These are phyloP conservation scores for Pythium apleroticum DNA, from an alignment of 352 stramenopile species.

Conservation along the genomic window DNA sequence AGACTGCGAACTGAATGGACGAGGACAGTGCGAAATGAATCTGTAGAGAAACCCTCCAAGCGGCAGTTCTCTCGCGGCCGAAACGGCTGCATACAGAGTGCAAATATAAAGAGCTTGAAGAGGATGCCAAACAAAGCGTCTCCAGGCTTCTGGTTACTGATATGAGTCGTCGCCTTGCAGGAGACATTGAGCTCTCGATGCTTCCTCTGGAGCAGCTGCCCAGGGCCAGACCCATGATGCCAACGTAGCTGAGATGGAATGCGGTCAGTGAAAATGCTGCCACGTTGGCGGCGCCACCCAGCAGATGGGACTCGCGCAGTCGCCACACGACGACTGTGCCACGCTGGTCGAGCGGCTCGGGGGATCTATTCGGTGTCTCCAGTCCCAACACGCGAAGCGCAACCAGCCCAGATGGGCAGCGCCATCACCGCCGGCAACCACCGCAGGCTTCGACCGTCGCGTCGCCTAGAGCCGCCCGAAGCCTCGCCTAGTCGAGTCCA, in stretches of 20 bases:
- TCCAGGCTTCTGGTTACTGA: too few species aligned
- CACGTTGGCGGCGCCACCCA: background rate
- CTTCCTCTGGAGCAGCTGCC: background rate
- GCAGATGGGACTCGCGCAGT: background rate
- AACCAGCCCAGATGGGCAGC: conserved; percentile 3
- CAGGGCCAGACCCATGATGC: background rate
- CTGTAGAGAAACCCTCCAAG: background rate
- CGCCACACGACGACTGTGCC: background rate
- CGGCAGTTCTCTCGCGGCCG: background rate
- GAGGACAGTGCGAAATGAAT: too few species aligned
- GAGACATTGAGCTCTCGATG: background rate
- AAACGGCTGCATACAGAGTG: background rate
- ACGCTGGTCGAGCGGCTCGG: background rate
- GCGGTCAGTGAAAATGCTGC: background rate
- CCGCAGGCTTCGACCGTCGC: background rate
- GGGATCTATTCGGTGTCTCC: too few species aligned
- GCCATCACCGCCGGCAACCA: background rate
- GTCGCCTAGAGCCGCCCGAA: too few species aligned
- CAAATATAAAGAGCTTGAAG: background rate
- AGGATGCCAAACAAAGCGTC: background rate
- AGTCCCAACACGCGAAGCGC: background rate
- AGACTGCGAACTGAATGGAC: background rate
- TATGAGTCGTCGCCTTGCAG: background rate
- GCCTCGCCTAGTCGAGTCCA: background rate
- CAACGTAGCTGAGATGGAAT: too few species aligned